Evolutionary conservation across 257 asterid species (phyloP), one percentile per base, ranked within the genome.

Genomic region (Gardenia jasminoides): DNA sequence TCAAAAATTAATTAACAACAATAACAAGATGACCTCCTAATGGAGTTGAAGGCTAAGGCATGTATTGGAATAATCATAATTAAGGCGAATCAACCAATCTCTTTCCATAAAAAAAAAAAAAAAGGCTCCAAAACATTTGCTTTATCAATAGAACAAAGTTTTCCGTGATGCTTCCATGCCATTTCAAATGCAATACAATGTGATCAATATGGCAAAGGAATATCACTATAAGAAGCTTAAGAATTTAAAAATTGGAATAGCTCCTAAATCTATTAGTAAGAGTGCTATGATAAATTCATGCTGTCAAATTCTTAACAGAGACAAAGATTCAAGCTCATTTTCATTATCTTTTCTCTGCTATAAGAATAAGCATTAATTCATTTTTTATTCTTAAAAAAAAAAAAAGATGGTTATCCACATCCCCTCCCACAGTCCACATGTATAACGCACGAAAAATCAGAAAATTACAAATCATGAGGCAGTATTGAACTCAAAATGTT

Each of bases 91-190:
- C 72, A 70, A 79, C 50, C 62, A 73, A 62, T 59, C 41, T 39
- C 50, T 64, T 66, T 69, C 33, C 19, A n/a, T n/a, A n/a, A n/a
- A n/a, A n/a, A n/a, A 1, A 56, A 30, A 72, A 61, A 26, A 56
- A 87, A 91, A 98, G n/a, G n/a, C 98, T 96, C 99, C 93, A 96
- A 86, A 67, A 96, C 99, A n/a, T n/a, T n/a, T n/a, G n/a, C n/a
- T n/a, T n/a, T n/a, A n/a, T n/a, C n/a, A n/a, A n/a, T n/a, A n/a
- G 97, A 93, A 81, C 98, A 96, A 68, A 96, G 97, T 81, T 91
- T 93, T 78, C 97, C 97, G 59, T 84, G 83, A 50, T 97, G 97
- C 67, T 91, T 96, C 84, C 91, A 87, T 80, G 99, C 97, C 85
- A 96, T 92, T 85, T 92, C 96, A 87, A 96, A 93, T 70, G 99